Conservation (phyloP, 2,329 filamentous ascomycete genomes). For the Taxawa tesnikishii region DNA sequence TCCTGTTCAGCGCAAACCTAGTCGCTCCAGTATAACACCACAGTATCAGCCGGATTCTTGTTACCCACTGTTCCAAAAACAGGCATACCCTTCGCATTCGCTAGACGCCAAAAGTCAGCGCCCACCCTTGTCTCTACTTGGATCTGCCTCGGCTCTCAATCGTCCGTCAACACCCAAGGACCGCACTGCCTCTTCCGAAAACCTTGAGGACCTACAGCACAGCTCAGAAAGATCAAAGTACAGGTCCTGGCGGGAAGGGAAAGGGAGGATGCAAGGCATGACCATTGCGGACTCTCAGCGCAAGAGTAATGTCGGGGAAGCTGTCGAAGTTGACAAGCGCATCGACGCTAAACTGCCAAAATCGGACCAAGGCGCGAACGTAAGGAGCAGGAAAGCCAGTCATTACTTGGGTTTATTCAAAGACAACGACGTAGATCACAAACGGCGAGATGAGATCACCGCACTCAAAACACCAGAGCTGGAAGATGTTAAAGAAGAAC, state of each 20-base stretch:
- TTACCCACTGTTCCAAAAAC: background rate
- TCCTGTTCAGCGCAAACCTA: background rate
- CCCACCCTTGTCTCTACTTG: too few species aligned
- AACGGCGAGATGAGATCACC: constrained; percentile 30
- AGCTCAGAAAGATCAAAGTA: constrained; percentile 33
- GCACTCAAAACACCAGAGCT: constrained; percentile 1
- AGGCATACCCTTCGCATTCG: background rate
- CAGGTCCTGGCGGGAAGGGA: constrained; percentile 36
- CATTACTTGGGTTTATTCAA: constrained; percentile 55
- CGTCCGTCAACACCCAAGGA: constrained; percentile 1
- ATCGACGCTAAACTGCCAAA: constrained; percentile 52
- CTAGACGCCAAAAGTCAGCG: too few species aligned
- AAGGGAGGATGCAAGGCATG: constrained; percentile 27
- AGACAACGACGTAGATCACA: constrained; percentile 44
- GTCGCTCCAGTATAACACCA: background rate
- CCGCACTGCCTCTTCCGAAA: background rate
- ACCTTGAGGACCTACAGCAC: constrained; percentile 10
- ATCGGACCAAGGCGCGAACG: constrained; percentile 39
- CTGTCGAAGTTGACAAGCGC: constrained; percentile 43
- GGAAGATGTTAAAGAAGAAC: background rate
- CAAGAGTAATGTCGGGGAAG: constrained; percentile 23
- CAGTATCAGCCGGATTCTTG: background rate
- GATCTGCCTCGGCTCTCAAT: too few species aligned
- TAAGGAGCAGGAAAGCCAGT: constrained; percentile 52
- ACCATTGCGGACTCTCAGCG: constrained; percentile 23